Evolutionary conservation across 1,139 yeast genomes (phyloP), one percentile per base, ranked within the genome.

Genomic region (Kluyveromyces marxianus): DNA sequence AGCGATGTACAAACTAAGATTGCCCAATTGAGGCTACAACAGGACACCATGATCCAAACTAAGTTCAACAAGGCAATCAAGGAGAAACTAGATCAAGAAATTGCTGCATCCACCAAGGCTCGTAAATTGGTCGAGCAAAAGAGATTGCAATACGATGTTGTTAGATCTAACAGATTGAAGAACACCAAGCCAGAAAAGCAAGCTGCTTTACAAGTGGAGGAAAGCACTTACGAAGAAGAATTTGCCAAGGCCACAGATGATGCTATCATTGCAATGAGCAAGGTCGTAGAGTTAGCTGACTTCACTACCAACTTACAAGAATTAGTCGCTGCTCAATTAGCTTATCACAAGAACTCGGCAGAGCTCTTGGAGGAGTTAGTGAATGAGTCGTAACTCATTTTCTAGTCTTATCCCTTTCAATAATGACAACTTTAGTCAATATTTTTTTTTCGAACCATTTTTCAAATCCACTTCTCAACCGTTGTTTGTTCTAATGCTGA

Each of bases 221-320:
- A 87, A 75, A 96, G 88, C 65, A 79, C 82, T 54, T 82, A 90
- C 39, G 96, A 88, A 67, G 96, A 88, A 59, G 94, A 85, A 58
- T 87, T 88, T 65, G 95, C 94, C 40, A 87, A 86, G 54, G 85
- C 92, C 25, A 90, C 89, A 34, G 96, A 88, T 67, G 95, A 85
- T 61, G 95, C 96, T 32, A 88, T 86, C 45, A 74, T 81, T 43
- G 79, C 85, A 51, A 83, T 88, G 92, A 87, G 83, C 69, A 82
- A 83, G 62, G 90, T 85, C 27, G 77, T 87, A 57, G 83, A 82
- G 50, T 75, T 82, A 50, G 82, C 92, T 35, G 78, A 81, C 56
- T 87, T 92, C 25, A 71, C 85, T 57, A 76, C 80, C 48, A 84
- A 83, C 62, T 69, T 87, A 53, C 73, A 75, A 49, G 90, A 83